These are phyloP conservation scores for Aspergillus cejpii DNA, from an alignment of 2,329 filamentous ascomycete genomes.

Conservation along the genomic window DNA sequence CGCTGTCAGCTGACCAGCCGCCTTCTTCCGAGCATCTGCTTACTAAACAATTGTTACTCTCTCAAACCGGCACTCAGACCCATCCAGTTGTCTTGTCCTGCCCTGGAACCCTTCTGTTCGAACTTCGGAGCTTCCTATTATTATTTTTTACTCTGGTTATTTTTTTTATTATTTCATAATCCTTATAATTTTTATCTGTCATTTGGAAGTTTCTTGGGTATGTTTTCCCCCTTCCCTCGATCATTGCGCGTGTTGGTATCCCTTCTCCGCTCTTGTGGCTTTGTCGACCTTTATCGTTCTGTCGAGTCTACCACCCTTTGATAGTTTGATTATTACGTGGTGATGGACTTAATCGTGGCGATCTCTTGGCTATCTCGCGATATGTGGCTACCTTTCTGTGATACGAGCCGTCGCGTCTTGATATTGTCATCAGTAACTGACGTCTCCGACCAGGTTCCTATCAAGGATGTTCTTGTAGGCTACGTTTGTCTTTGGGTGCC, in stretches of 20 bases:
- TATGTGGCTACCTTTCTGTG: slow-evolving; percentile 7
- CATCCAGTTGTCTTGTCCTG: slow-evolving; percentile 16
- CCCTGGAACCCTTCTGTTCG: slow-evolving; percentile 16
- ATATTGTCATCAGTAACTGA: slow-evolving; percentile 13
- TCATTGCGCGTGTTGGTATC: background rate
- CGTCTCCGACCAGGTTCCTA: slow-evolving; percentile 10
- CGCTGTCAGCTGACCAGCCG: slow-evolving; percentile 21
- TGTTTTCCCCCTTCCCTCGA: background rate
- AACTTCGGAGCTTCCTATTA: too few relatives aligned
- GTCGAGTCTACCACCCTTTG: background rate
- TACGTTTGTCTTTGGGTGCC: slow-evolving; percentile 7
- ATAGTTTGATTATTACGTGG: background rate
- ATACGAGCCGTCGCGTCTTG: slow-evolving; percentile 14
- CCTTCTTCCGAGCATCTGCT: slow-evolving; percentile 10
- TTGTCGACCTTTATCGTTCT: background rate
- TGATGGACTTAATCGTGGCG: background rate
- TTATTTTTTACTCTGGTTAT: slow-evolving; percentile 6
- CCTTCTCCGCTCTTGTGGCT: background rate
- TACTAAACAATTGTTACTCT: too few relatives aligned
- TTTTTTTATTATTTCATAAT: slow-evolving; percentile 9
- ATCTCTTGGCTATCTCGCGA: slow-evolving; percentile 9
- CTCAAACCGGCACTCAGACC: slow-evolving; percentile 17
- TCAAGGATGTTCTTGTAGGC: slow-evolving; percentile 32
- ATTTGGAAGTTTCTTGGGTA: background rate
- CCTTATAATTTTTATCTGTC: slow-evolving; percentile 1